phyloP scores from a whole-genome alignment of 129 eudicot genomes.

The Logfia minima region DNA sequence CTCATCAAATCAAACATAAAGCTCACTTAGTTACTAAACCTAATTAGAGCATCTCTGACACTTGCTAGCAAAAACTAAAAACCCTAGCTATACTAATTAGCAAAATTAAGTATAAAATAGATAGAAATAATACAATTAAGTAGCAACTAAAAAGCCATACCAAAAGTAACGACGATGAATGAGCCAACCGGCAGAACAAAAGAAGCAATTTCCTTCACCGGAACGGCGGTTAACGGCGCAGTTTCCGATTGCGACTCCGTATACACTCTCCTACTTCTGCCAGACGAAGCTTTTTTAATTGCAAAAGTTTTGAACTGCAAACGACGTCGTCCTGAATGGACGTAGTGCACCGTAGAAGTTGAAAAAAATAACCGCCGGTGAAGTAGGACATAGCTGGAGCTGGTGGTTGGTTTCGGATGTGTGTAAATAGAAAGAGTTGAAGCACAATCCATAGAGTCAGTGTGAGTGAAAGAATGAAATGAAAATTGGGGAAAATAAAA shows the following conservation, averaged over 20 bases:
- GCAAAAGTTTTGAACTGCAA: slow-evolving; percentile 23
- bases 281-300: slow-evolving; percentile 40
- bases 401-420: slow-evolving; percentile 41
- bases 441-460: slow-evolving; percentile 41
- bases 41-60: not conserved
- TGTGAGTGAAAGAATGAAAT: slow-evolving; percentile 18
- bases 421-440: slow-evolving; percentile 47
- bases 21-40: not conserved
- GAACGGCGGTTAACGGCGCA: slow-evolving; percentile 37
- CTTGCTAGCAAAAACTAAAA: not conserved
- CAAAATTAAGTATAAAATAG: not conserved
- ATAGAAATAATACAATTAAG: not conserved
- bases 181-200: slow-evolving; percentile 54
- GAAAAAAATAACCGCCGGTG: slow-evolving; percentile 25
- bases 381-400: slow-evolving; percentile 13
- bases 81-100: not conserved
- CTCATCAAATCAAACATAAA: not conserved
- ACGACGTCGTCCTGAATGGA: slow-evolving; percentile 24
- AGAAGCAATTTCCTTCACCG: slow-evolving; percentile 52
- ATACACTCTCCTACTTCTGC: slow-evolving; percentile 55
- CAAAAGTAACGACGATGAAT: slow-evolving; percentile 61
- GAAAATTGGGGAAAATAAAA: slow-evolving; percentile 3
- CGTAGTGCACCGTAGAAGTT: slow-evolving; percentile 6
- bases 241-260: slow-evolving; percentile 52
- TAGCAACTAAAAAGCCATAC: slow-evolving; percentile 43